phyloP scores from a whole-genome alignment of 2,329 filamentous ascomycete species.

The Aspergillus felis region DNA sequence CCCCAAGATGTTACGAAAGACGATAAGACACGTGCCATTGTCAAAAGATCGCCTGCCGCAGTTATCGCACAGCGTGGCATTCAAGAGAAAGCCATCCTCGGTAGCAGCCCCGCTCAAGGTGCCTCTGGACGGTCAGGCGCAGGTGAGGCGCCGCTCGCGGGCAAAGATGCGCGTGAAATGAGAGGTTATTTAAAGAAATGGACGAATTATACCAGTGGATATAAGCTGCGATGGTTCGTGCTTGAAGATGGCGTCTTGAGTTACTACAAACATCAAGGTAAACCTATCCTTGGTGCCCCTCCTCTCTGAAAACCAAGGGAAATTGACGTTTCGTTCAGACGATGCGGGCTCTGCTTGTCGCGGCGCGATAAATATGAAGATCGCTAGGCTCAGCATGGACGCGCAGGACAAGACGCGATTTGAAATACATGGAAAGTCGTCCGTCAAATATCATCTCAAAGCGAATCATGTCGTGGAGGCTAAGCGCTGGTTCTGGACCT shows the following conservation, averaged over 20 bases:
- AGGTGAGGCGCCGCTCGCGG: conserved; percentile 57
- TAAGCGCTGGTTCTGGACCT: conserved; percentile 97
- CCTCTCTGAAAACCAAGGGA: background rate
- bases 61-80: conserved; percentile 92
- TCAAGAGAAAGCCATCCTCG: conserved; percentile 93
- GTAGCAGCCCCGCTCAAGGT: conserved; percentile 60
- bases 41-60: conserved; percentile 92
- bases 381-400: conserved; percentile 92
- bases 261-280: conserved; percentile 94
- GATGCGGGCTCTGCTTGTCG: conserved; percentile 94
- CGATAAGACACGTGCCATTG: conserved; percentile 77
- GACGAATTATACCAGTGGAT: conserved; percentile 98
- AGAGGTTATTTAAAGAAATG: conserved; percentile 99
- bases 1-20: conserved; percentile 96
- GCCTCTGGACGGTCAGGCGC: conserved; percentile 47
- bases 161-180: conserved; percentile 91
- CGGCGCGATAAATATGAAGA: conserved; percentile 98
- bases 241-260: conserved; percentile 95
- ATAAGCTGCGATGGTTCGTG: conserved; percentile 96
- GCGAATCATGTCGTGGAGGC: conserved; percentile 98
- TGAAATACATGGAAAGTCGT: conserved; percentile 96
- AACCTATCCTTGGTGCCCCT: conserved; percentile 2
- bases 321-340: conserved; percentile 47
- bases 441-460: conserved; percentile 96
- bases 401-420: conserved; percentile 96